Conservation (phyloP, 257 asterid species). For the Henckelia pumila region DNA sequence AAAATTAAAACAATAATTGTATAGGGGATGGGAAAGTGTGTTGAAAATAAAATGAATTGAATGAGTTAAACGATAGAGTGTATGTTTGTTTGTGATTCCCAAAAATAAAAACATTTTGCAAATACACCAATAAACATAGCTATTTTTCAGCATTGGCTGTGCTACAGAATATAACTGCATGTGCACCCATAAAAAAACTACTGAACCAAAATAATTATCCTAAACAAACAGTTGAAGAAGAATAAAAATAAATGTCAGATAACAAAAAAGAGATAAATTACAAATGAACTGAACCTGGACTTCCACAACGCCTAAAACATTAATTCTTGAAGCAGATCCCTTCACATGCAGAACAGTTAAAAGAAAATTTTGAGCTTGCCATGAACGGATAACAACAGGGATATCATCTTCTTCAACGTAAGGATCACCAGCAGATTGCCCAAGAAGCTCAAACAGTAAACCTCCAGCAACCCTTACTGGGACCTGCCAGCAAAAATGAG, state of each 20-base stretch:
- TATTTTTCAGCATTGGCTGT: neutral
- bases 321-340: slow-evolving; percentile 72
- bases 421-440: slow-evolving; percentile 96
- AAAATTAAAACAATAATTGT: too few species aligned
- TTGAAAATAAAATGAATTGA: too few species aligned
- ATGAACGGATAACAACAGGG: slow-evolving; percentile 90
- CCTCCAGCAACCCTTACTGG: slow-evolving; percentile 99
- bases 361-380: slow-evolving; percentile 89
- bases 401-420: slow-evolving; percentile 78
- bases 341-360: slow-evolving; percentile 70
- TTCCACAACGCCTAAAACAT: slow-evolving; percentile 86
- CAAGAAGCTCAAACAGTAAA: slow-evolving; percentile 87
- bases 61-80: neutral
- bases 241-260: slow-evolving; percentile 21
- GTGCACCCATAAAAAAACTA: neutral
- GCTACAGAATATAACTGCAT: neutral
- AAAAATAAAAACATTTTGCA: too few species aligned
- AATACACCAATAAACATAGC: neutral
- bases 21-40: neutral
- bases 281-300: slow-evolving; percentile 74
- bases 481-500: slow-evolving; percentile 47
- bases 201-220: neutral
- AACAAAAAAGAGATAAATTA: slow-evolving; percentile 12
- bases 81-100: neutral
- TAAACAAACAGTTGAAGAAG: slow-evolving; percentile 1